Conservation (phyloP, 139 green algal species). For the Chlorella sp. region DNA sequence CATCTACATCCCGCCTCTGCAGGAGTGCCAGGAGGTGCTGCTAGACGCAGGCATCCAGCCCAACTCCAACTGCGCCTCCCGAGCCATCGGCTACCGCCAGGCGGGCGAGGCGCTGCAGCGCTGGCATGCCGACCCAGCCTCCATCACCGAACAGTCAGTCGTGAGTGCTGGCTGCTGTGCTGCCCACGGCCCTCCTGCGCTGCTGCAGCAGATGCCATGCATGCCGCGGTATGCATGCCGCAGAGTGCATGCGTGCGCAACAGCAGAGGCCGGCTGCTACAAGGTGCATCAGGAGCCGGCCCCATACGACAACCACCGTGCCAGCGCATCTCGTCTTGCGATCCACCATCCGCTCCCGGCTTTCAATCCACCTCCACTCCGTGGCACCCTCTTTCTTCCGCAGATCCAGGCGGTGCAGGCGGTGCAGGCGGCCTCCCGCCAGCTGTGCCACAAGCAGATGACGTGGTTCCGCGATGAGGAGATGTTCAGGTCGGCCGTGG, state of each 20-base stretch:
- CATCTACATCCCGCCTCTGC: background rate
- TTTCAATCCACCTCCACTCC: too few species aligned
- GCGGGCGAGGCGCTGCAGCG: constrained; percentile 51
- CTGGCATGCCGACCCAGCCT: constrained; percentile 2
- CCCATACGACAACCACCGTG: too few species aligned
- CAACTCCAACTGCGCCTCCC: constrained; percentile 63
- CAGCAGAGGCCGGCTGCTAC: too few species aligned
- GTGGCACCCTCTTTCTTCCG: background rate
- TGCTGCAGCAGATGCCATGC: too few species aligned
- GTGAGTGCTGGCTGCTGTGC: background rate
- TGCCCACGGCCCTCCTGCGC: too few species aligned
- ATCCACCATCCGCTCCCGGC: too few species aligned
- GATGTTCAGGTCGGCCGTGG: constrained; percentile 56
- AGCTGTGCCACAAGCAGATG: constrained; percentile 80
- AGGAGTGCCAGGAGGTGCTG: constrained; percentile 61
- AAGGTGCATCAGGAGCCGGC: too few species aligned
- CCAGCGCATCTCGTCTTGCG: too few species aligned
- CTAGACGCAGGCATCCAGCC: constrained; percentile 49
- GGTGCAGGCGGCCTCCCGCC: constrained; percentile 71
- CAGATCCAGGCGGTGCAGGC: constrained; percentile 57
- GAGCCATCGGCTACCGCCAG: constrained; percentile 82
- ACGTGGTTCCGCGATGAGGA: constrained; percentile 81
- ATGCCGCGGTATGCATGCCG: background rate
- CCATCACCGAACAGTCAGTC: background rate
- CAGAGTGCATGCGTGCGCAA: too few species aligned